Conservation (phyloP, 495 filamentous ascomycete genomes). For the Astrocystis sublimbata region DNA sequence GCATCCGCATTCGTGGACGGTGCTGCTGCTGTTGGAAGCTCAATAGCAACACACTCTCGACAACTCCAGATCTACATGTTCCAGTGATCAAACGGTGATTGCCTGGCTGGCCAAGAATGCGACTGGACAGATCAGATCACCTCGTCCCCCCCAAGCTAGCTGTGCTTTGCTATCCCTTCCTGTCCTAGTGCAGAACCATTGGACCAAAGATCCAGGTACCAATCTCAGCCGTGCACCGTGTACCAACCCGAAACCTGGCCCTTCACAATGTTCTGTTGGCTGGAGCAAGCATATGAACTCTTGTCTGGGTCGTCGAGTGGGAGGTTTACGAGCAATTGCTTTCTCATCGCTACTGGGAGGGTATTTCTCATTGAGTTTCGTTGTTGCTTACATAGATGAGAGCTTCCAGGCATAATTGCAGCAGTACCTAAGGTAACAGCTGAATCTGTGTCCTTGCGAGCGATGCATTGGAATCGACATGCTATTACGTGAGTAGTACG, state of each 20-base stretch:
- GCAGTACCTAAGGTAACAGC: too few relatives aligned
- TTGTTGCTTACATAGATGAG: not conserved
- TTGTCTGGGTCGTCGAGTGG: not conserved
- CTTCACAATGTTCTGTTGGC: not conserved
- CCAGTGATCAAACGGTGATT: slow-evolving; percentile 5
- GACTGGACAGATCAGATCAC: slow-evolving; percentile 15
- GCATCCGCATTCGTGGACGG: not conserved
- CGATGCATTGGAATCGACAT: not conserved
- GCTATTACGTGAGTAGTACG: too few relatives aligned
- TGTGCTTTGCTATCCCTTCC: slow-evolving; percentile 2
- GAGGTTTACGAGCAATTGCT: too few relatives aligned
- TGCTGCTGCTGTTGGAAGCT: not conserved
- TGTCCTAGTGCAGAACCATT: slow-evolving; percentile 2
- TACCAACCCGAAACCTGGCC: not conserved
- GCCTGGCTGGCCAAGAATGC: slow-evolving; percentile 10
- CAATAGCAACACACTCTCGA: not conserved
- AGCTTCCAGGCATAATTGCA: too few relatives aligned
- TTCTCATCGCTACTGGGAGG: too few relatives aligned
- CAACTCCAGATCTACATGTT: not conserved
- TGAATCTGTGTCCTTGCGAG: not conserved
- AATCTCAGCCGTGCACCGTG: not conserved
- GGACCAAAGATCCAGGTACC: slow-evolving; percentile 9
- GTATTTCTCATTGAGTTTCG: too few relatives aligned
- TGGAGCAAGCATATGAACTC: not conserved
- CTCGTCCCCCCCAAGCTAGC: slow-evolving; percentile 3